These are phyloP conservation scores for Acidiella bohemica DNA, from an alignment of 495 filamentous ascomycete species.

Conservation along the genomic window DNA sequence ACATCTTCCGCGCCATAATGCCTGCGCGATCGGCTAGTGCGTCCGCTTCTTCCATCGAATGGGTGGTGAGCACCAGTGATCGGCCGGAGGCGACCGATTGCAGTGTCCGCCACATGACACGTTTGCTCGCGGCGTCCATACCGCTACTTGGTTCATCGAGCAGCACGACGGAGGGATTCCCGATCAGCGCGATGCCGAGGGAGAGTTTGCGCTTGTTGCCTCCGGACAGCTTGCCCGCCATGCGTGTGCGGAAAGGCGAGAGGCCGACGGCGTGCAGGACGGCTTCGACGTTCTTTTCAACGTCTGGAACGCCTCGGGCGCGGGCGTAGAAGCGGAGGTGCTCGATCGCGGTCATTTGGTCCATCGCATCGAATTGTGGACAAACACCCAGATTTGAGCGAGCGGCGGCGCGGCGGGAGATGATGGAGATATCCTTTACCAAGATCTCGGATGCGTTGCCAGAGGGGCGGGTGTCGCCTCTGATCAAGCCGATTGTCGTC, in stretches of 20 bases:
- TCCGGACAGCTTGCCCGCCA: constrained; percentile 54
- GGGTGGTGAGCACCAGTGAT: constrained; percentile 45
- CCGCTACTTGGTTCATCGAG: constrained; percentile 59
- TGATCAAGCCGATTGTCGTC: constrained; percentile 70
- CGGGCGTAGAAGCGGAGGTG: constrained; percentile 64
- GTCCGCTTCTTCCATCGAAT: constrained; percentile 70
- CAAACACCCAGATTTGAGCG: constrained; percentile 64
- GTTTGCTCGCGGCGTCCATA: constrained; percentile 59
- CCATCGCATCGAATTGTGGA: constrained; percentile 39
- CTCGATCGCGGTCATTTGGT: constrained; percentile 57
- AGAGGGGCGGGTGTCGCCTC: constrained; percentile 64
- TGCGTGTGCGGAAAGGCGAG: constrained; percentile 41
- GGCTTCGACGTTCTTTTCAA: constrained; percentile 46
- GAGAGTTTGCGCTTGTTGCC: constrained; percentile 63
- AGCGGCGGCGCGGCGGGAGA: constrained; percentile 48
- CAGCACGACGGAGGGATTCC: constrained; percentile 57
- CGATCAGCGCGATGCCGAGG: constrained; percentile 64
- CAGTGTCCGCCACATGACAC: constrained; percentile 63
- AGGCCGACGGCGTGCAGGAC: constrained; percentile 30
- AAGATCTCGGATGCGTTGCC: constrained; percentile 46
- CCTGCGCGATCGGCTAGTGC: constrained; percentile 56
- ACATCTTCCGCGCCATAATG: constrained; percentile 57
- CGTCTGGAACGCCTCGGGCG: constrained; percentile 48
- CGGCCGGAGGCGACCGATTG: constrained; percentile 43
- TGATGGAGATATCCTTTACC: constrained; percentile 59